Conservation (phyloP, 2,329 filamentous ascomycete species). For the Catunica adiposa region DNA sequence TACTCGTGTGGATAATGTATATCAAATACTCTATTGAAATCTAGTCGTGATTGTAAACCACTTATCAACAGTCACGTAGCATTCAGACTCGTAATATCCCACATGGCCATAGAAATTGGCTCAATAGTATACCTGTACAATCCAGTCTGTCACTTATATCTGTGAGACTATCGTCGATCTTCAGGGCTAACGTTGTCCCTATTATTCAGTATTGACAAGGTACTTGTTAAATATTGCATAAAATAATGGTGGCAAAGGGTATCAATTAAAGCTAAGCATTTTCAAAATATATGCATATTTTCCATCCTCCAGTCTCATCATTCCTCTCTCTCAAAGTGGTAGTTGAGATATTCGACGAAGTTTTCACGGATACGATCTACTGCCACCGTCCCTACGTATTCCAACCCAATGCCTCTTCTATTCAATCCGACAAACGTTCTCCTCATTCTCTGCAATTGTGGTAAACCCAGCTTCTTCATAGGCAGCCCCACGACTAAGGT, state of each 20-base stretch:
- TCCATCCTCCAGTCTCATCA: slow-evolving; percentile 19
- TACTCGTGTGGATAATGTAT: neutral
- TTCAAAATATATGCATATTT: neutral
- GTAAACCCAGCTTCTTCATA: slow-evolving; percentile 46
- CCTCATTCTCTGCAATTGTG: slow-evolving; percentile 60
- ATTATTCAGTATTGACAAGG: too few relatives aligned
- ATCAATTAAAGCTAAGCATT: neutral
- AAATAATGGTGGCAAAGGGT: neutral
- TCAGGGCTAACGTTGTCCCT: too few relatives aligned
- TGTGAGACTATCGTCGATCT: too few relatives aligned
- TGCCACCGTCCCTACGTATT: slow-evolving; percentile 36
- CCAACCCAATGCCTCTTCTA: slow-evolving; percentile 47
- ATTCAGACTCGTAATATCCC: too few relatives aligned
- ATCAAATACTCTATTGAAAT: too few relatives aligned
- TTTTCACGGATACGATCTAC: slow-evolving; percentile 41
- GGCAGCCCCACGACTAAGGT: slow-evolving; percentile 49
- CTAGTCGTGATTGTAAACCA: too few relatives aligned
- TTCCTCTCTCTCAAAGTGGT: slow-evolving; percentile 42
- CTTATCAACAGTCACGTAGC: too few relatives aligned
- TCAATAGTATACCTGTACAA: too few relatives aligned
- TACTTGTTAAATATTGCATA: too few relatives aligned
- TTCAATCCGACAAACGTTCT: slow-evolving; percentile 66
- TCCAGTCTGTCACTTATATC: too few relatives aligned
- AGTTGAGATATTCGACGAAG: slow-evolving; percentile 52
- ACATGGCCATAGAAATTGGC: too few relatives aligned